Evolutionary conservation across 257 asterid species (phyloP), one percentile per base, ranked within the genome.

Genomic region (Mitragyna speciosa): DNA sequence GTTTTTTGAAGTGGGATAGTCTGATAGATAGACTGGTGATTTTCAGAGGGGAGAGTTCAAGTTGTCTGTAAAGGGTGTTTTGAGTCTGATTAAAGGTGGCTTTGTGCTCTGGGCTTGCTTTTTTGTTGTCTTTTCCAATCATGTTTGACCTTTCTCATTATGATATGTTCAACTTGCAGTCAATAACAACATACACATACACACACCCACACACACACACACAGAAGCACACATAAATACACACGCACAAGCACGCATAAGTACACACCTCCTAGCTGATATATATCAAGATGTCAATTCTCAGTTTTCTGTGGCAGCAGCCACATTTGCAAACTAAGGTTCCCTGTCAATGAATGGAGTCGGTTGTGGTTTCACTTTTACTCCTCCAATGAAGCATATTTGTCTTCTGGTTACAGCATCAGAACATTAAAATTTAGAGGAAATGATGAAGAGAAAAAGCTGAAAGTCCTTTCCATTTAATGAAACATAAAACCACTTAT

Each of bases 41-140:
- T 67, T 67, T 67, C 48, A 19, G n/a, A n/a, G n/a, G n/a, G n/a
- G n/a, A n/a, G n/a, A 41, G 26, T 67, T 67, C 72, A 67, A 67
- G 72, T 67, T 31, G 51, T 69, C 49, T 31, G 47, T 31, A 51
- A 51, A 51, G 58, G 58, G 58, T 51, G 52, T 48, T 17, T 12
- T 36, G 22, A 51, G 43, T 30, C 70, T 65, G 70, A 30, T 65
- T 26, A 65, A 7, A 39, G 73, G 20, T 33, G 24, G 73, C 49
- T 24, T 36, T 36, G 30, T 33, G 26, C 12, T 31, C 24, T 33
- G 28, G 73, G 19, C 51, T 68, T 33, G 20, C 15, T 17, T 19
- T 2, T 20, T 31, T 33, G 39, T 33, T 36, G 24, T 66, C 24
- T 66, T 66, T 65, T 66, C 31, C 70, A 65, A 33, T 67, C 72